Evolutionary conservation across 306 rosid genomes (phyloP).

Genomic region (Spatholobus suberectus): DNA sequence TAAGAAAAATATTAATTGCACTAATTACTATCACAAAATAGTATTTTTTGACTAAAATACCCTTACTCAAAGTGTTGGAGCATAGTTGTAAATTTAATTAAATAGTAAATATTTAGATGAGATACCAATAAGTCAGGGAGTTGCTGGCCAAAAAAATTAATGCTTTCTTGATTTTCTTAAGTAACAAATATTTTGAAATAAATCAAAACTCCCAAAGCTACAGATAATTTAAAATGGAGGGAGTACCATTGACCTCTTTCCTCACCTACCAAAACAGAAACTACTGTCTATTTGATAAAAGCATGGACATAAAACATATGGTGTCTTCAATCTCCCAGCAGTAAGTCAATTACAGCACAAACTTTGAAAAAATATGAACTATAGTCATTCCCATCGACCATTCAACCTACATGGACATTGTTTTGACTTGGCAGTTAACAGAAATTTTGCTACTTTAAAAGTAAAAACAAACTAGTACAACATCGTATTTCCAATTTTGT

Average conservation of each 20-base stretch:
- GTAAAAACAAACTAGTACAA: neutral
- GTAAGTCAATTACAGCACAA: conserved; percentile 13
- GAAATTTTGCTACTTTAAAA: neutral
- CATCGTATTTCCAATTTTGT: neutral
- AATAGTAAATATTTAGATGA: neutral
- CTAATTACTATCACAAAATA: neutral
- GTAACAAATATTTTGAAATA: neutral
- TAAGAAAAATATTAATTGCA: neutral
- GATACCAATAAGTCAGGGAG: neutral
- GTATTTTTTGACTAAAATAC: neutral
- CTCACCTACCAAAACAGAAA: conserved; percentile 25
- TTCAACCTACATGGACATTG: conserved; percentile 6
- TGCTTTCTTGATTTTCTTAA: neutral
- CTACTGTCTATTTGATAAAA: neutral
- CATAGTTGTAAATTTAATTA: no score
- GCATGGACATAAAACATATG: neutral
- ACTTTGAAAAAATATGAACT: neutral
- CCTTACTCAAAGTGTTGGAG: neutral
- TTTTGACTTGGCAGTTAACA: neutral
- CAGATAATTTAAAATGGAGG: neutral
- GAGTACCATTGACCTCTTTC: neutral
- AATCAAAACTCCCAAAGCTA: neutral
- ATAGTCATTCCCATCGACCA: conserved; percentile 24
- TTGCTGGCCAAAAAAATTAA: neutral
- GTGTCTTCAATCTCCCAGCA: conserved; percentile 26